These are phyloP conservation scores for Ormosia emarginata DNA, from an alignment of 306 rosid genomes.

Conservation along the genomic window DNA sequence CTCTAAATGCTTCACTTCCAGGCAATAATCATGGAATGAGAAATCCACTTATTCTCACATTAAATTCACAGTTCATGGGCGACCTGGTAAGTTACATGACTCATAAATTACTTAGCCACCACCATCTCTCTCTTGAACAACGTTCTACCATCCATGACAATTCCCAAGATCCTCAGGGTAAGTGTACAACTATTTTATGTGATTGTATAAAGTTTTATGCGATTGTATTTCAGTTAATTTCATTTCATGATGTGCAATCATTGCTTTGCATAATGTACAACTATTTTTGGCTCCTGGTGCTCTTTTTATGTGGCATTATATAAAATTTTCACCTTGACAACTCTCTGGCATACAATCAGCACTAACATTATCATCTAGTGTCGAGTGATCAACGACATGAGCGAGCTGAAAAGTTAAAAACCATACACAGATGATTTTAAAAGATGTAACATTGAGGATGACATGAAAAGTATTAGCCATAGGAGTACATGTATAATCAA, in stretches of 20 bases:
- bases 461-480: too few species aligned
- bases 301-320: not conserved
- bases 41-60: not conserved
- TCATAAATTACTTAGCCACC: too few species aligned
- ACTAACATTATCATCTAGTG: not conserved
- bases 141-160: too few species aligned
- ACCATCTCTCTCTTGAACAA: too few species aligned
- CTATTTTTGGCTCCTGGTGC: not conserved
- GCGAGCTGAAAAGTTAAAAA: not conserved
- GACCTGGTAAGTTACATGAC: too few species aligned
- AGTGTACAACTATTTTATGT: not conserved
- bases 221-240: too few species aligned
- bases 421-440: not conserved
- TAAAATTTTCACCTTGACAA: not conserved
- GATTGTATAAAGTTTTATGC: too few species aligned
- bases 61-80: too few species aligned
- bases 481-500: too few species aligned
- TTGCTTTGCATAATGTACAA: not conserved
- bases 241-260: too few species aligned
- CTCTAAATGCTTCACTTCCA: not conserved
- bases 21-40: not conserved
- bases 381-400: not conserved
- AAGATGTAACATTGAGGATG: too few species aligned
- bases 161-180: conserved; percentile 6
- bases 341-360: not conserved